phyloP scores from a whole-genome alignment of 176 grass and related monocot genomes.

The Cenchrus americanus region DNA sequence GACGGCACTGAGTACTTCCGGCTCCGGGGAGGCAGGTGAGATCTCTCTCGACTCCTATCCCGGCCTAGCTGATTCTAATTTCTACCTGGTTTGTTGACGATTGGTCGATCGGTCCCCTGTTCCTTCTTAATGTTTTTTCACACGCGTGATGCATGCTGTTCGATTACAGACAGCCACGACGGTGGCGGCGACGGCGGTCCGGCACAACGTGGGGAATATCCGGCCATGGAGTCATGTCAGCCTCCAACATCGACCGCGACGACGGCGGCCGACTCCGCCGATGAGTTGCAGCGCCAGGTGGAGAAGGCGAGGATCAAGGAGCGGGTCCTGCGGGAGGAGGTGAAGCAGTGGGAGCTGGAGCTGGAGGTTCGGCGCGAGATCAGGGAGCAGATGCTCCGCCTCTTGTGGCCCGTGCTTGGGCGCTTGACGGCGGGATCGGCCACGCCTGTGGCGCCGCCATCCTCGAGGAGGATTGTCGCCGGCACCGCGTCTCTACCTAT shows the following conservation, averaged over 20 bases:
- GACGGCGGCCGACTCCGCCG: neutral
- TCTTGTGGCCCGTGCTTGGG: neutral
- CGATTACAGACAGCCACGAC: neutral
- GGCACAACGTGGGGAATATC: neutral
- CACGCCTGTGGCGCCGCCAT: neutral
- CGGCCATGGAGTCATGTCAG: neutral
- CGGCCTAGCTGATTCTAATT: too few species aligned
- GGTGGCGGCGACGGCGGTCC: too few species aligned
- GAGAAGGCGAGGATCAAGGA: slow-evolving; percentile 39
- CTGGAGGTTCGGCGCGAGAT: slow-evolving; percentile 42
- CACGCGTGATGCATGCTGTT: neutral
- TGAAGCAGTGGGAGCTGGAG: slow-evolving; percentile 25
- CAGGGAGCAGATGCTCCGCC: neutral
- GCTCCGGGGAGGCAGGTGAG: neutral
- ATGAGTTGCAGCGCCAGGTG: slow-evolving; percentile 13
- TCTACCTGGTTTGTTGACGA: neutral
- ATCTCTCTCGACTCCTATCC: neutral
- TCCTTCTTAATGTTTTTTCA: neutral
- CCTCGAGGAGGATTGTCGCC: too few species aligned
- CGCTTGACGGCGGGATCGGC: neutral
- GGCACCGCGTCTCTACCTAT: neutral
- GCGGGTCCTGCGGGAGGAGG: slow-evolving; percentile 42
- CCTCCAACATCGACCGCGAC: too few species aligned
- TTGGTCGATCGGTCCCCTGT: neutral
- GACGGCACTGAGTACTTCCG: neutral